Base-by-base conservation (phyloP, 306 rosid species). In the Carpinus fangiana region DNA sequence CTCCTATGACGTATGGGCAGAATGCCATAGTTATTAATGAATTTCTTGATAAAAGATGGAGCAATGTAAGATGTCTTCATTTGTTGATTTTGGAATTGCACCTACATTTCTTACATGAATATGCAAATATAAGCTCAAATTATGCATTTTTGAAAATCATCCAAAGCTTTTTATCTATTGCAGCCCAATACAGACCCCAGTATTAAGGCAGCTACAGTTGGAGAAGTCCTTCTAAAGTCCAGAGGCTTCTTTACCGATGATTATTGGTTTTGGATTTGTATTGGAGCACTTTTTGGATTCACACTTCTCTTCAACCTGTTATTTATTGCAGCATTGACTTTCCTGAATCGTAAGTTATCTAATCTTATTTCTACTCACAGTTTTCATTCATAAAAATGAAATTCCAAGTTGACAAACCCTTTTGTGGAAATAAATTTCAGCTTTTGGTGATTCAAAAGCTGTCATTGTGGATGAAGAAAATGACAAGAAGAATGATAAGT, bases 1-100 rank as follows among this genome's bases (percentile, higher is more conserved):
- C 93, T 70, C 98, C 98, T 74, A 78, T 94, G 89, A 94, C 84
- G 93, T 94, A 94, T 71, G 98, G 97, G 75, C 98, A 94, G 51
- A 94, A 89, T 82, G 96, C 98, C 23, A 85, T 94, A 5, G 90
- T 85, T 77, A 84, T 90, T 28, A 92, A 92, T 50, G 98, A 92
- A 53, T 94, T 94, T 73, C 93, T 94, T 6, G 98, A 92, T 47
- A 59, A 89, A 43, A 85, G 97, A 86, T 94, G 98, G 97, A 86
- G 83, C 46, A 5, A 12, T 47, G 98, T 93, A 84, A 82, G 68
- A 34, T 73, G 51, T 38, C 21, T 67, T 41, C 28, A 67, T 67
- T 14, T 41, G 72, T n/a, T 18, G 48, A 41, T 36, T 36, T 65
- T 3, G 10, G 13, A 65, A 31, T 36, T 36, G 21, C 12, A 31